phyloP scores from a whole-genome alignment of 1,139 yeast species.

The Saccharomyces pastorianus region DNA sequence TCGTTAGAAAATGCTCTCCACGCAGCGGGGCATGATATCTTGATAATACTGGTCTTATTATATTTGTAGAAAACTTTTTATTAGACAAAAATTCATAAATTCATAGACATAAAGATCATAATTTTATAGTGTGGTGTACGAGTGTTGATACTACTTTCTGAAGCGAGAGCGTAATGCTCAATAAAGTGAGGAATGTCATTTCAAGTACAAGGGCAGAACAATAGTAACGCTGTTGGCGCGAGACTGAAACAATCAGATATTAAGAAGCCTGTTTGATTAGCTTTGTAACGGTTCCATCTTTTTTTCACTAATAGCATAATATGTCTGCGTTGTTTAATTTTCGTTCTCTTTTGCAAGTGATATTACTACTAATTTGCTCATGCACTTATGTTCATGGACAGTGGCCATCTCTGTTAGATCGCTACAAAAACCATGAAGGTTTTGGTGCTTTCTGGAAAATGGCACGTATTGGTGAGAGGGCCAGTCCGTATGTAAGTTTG shows the following conservation, averaged over 20 bases:
- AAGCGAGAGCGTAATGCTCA: not conserved
- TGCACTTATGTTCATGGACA: slow-evolving; percentile 84
- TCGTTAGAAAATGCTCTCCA: slow-evolving; percentile 21
- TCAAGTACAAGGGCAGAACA: not conserved
- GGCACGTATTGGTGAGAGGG: slow-evolving; percentile 89
- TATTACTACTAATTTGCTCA: slow-evolving; percentile 77
- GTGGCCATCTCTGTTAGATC: slow-evolving; percentile 77
- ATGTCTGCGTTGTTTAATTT: slow-evolving; percentile 90
- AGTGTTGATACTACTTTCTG: not conserved
- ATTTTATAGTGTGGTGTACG: not conserved
- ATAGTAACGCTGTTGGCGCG: not conserved
- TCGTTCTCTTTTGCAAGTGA: slow-evolving; percentile 77
- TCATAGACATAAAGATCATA: not conserved
- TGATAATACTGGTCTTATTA: not conserved
- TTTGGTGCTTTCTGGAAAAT: slow-evolving; percentile 92
- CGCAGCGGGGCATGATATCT: not conserved
- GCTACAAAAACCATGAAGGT: slow-evolving; percentile 43
- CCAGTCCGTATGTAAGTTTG: slow-evolving; percentile 86
- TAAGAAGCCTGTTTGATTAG: not conserved
- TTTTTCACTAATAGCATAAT: not conserved
- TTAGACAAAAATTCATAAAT: not conserved
- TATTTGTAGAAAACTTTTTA: not conserved
- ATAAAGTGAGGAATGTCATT: not conserved
- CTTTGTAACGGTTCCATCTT: not conserved
- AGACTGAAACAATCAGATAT: not conserved